Evolutionary conservation across 2,329 filamentous ascomycete genomes (phyloP).

Genomic region (Cercospora citrullina): DNA sequence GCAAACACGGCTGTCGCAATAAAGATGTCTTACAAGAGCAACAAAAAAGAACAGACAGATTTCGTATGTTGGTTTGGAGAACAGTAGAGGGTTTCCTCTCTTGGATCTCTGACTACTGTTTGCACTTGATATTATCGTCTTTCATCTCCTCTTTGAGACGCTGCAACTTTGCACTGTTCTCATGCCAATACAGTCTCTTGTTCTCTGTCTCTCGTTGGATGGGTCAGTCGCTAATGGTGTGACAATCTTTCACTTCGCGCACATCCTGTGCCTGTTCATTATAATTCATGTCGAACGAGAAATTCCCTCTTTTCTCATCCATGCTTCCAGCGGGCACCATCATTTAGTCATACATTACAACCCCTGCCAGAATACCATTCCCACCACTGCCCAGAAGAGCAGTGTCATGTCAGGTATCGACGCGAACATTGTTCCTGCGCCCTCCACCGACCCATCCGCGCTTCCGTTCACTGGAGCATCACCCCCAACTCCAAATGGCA

Average conservation of each 20-base stretch:
- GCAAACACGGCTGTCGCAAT: background rate
- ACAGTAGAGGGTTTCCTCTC: background rate
- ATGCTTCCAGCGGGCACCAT: background rate
- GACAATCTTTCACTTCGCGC: background rate
- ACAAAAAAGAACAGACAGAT: background rate
- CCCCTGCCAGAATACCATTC: background rate
- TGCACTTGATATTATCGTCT: background rate
- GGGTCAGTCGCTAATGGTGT: background rate
- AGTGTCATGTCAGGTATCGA: slow-evolving; percentile 24
- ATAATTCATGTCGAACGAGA: background rate
- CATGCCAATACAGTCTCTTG: background rate
- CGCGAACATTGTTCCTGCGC: background rate
- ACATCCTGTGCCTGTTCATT: background rate
- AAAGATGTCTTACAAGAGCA: background rate
- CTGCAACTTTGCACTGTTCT: background rate
- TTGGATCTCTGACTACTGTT: background rate
- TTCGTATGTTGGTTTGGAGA: background rate
- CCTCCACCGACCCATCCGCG: slow-evolving; percentile 20
- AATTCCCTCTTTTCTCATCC: background rate
- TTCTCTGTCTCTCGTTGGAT: background rate
- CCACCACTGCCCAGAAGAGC: slow-evolving; percentile 24
- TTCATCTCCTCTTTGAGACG: background rate
- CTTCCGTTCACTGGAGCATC: slow-evolving; percentile 31
- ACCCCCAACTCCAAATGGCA: slow-evolving; percentile 35
- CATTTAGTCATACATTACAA: background rate